Evolutionary conservation across 371 early-diverging fungal genomes (phyloP).

Genomic region (Mucor indicus): DNA sequence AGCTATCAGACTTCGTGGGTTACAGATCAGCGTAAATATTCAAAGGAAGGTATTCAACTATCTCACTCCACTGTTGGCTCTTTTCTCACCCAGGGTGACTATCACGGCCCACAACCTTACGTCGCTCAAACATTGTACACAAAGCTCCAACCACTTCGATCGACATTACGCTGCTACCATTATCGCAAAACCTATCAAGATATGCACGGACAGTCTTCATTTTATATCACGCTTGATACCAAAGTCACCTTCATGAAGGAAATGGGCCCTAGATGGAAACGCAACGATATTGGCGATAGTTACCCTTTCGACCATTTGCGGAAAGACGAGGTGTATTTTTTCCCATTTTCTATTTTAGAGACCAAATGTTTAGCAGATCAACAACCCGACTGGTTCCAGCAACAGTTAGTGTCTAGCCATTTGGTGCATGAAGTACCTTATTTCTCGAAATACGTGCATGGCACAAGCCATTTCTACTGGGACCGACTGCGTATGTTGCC

Average conservation of each 20-base stretch:
- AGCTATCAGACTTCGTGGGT: constrained; percentile 5
- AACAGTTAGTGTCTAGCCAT: constrained; percentile 74
- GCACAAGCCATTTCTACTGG: constrained; percentile 80
- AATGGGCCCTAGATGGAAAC: background rate
- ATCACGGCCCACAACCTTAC: background rate
- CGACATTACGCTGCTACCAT: constrained; percentile 12
- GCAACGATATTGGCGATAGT: background rate
- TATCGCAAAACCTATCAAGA: constrained; percentile 7
- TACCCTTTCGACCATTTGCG: constrained; percentile 1
- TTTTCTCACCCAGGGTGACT: background rate
- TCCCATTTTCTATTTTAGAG: constrained; percentile 96
- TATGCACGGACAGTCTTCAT: too few relatives aligned
- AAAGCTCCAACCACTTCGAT: background rate
- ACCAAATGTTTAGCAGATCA: constrained; percentile 81
- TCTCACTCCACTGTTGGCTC: background rate
- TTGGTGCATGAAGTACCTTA: constrained; percentile 94
- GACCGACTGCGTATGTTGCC: constrained; percentile 82
- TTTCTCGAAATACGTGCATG: constrained; percentile 96
- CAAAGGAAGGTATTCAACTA: background rate
- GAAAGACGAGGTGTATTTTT: constrained; percentile 54
- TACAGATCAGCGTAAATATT: constrained; percentile 3
- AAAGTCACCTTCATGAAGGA: constrained; percentile 14
- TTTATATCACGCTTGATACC: constrained; percentile 12
- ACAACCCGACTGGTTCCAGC: constrained; percentile 85
- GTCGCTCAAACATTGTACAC: constrained; percentile 2